Evolutionary conservation across 2,329 filamentous ascomycete genomes (phyloP), one percentile per base, ranked within the genome.

Genomic region (Colletotrichum coccodes): DNA sequence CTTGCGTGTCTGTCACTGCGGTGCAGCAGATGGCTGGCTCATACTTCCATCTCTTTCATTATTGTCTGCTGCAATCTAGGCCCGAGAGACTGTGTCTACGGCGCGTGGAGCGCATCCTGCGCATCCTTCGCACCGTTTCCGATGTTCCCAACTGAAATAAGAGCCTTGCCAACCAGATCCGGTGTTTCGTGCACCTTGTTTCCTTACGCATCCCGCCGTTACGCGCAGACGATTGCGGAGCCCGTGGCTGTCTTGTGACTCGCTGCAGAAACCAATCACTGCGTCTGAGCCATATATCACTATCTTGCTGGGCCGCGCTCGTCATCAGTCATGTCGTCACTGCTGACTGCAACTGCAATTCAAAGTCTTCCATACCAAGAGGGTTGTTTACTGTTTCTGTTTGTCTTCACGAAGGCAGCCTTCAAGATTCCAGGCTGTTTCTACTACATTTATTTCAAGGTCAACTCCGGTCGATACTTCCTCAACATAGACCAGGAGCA

Each of bases 261-360:
- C n/a, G 54, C 23, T 14, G 34, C 23, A 56, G 34, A 60, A 36
- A 30, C 65, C 65, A 65, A 68, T 68, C 65, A 60, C 28, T 40
- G 49, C 18, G 26, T 46, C 34, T 32, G 34, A 16, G 47, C 56
- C 54, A 50, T 36, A 21, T 38, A 26, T 44, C 40, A 49, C 50
- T 54, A 56, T 60, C 34, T 38, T 30, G 47, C 40, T 34, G 21
- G 40, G 32, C 54, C 12, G 26, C 6, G 26, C n/a, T 65, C 60
- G 61, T 65, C 54, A 68, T 65, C 49, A 18, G 54, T 42, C 5
- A 65, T 60, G 65, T 54, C 65, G 54, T 68, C 61, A 65, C 49
- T 34, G 54, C 47, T 60, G 40, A 58, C 36, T 26, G 18, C 9
- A 14, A 23, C 63, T 54, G 32, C 47, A 34, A n/a, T 58, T 32